These are phyloP conservation scores for Ophiognomonia clavigignenti-juglandacearum DNA, from an alignment of 2,329 filamentous ascomycete species.

Conservation along the genomic window DNA sequence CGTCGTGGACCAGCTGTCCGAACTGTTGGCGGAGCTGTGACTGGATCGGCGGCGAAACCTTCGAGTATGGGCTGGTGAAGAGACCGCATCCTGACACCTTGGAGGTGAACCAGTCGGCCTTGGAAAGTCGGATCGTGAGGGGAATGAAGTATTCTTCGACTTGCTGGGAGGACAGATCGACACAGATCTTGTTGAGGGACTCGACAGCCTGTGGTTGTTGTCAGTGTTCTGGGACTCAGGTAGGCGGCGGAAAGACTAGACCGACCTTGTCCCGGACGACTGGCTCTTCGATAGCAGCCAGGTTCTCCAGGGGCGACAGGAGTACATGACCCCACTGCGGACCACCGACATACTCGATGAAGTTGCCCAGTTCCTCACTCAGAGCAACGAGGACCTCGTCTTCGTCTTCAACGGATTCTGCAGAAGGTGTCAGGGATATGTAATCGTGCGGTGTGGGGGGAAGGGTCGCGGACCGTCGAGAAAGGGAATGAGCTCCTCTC, in stretches of 20 bases:
- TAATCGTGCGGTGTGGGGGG: slow-evolving; percentile 9
- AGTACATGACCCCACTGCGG: slow-evolving; percentile 93
- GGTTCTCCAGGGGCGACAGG: slow-evolving; percentile 92
- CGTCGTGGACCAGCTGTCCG: slow-evolving; percentile 88
- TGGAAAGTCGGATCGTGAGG: slow-evolving; percentile 89
- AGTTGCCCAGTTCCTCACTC: slow-evolving; percentile 92
- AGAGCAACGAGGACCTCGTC: slow-evolving; percentile 96
- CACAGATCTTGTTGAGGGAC: slow-evolving; percentile 98
- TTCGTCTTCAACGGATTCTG: slow-evolving; percentile 98
- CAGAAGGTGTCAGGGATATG: slow-evolving; percentile 18
- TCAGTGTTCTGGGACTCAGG: slow-evolving; percentile 14
- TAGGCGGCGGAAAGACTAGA: slow-evolving; percentile 5
- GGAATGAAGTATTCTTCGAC: slow-evolving; percentile 98
- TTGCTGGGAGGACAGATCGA: slow-evolving; percentile 82
- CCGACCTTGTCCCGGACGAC: slow-evolving; percentile 94
- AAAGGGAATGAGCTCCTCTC: slow-evolving; percentile 98
- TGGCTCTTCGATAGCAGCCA: slow-evolving; percentile 97
- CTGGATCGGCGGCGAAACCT: slow-evolving; percentile 82
- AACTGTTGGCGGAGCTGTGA: slow-evolving; percentile 91
- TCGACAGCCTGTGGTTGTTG: slow-evolving; percentile 73
- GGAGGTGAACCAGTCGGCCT: slow-evolving; percentile 99
- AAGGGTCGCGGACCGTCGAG: slow-evolving; percentile 74
- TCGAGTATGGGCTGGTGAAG: slow-evolving; percentile 89
- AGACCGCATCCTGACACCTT: slow-evolving; percentile 97
- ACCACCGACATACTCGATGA: slow-evolving; percentile 96